Percentiles rank a stretch among this genome's conserved stretches.
Evolutionary conservation across 371 early-diverging fungal genomes (phyloP).

Genomic region (Mucor irregularis): DNA sequence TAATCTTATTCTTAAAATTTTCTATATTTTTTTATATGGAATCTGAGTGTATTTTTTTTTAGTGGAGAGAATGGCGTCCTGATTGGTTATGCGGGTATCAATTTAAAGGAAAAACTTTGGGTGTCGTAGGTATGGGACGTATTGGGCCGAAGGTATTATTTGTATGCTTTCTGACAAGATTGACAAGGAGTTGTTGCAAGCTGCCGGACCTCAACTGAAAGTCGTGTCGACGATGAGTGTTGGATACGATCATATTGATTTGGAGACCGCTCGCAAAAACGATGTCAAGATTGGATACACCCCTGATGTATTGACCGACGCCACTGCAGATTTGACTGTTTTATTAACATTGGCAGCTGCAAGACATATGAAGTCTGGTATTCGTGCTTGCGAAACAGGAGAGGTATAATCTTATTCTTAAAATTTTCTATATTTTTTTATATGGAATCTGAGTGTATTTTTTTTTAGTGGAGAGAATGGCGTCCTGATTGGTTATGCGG

Average conservation of each 20-base stretch:
- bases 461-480: slow-evolving; percentile 66
- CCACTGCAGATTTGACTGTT: slow-evolving; percentile 82
- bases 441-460: slow-evolving; percentile 32
- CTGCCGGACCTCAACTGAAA: slow-evolving; percentile 58
- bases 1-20: too few species aligned
- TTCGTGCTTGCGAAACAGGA: slow-evolving; percentile 63
- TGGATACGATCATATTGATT: slow-evolving; percentile 85
- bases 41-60: slow-evolving; percentile 47
- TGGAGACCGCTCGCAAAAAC: slow-evolving; percentile 44
- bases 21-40: not conserved
- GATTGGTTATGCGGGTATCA: slow-evolving; percentile 77
- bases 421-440: too few species aligned
- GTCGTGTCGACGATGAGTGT: slow-evolving; percentile 77
- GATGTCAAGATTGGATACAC: slow-evolving; percentile 77
- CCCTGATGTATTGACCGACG: slow-evolving; percentile 89
- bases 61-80: slow-evolving; percentile 71
- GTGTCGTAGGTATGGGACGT: slow-evolving; percentile 85
- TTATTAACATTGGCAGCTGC: slow-evolving; percentile 75
- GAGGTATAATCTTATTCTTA: too few species aligned
- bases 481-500: slow-evolving; percentile 77
- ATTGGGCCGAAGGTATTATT: slow-evolving; percentile 40
- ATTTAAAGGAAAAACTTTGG: slow-evolving; percentile 75
- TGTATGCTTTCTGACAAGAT: slow-evolving; percentile 76
- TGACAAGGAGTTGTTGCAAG: slow-evolving; percentile 67
- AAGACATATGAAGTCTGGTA: slow-evolving; percentile 67